Evolutionary conservation across 768 basidiomycete species (phyloP).

Genomic region (Collybiopsis confluens): DNA sequence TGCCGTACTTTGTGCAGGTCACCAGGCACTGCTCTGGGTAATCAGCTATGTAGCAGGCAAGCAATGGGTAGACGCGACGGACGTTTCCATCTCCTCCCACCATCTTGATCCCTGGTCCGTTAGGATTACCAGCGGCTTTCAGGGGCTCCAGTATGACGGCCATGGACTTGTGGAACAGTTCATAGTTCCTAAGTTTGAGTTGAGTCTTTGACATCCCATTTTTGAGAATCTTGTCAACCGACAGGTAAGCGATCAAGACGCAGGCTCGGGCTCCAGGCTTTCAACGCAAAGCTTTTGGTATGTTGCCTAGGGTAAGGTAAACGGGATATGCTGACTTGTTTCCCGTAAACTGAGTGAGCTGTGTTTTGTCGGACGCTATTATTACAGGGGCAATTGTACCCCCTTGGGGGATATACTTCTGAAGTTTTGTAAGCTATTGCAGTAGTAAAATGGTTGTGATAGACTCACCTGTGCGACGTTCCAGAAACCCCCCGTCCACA

Average conservation of each 20-base stretch:
- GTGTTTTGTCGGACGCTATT: constrained; percentile 25
- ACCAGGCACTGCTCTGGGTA: constrained; percentile 7
- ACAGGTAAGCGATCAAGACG: constrained; percentile 13
- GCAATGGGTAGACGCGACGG: background rate
- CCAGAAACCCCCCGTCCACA: constrained; percentile 16
- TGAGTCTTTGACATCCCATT: too few species aligned
- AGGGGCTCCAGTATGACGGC: too few species aligned
- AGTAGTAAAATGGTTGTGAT: background rate
- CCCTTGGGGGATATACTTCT: background rate
- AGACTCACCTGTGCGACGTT: constrained; percentile 4
- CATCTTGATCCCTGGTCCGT: constrained; percentile 14
- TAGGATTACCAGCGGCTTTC: background rate
- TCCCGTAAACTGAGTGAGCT: constrained; percentile 21
- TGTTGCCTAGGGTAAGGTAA: constrained; percentile 30
- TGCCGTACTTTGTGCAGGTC: constrained; percentile 1
- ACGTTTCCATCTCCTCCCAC: constrained; percentile 9
- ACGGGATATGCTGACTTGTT: constrained; percentile 29
- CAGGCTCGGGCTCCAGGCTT: background rate
- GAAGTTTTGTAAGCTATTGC: background rate
- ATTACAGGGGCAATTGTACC: background rate
- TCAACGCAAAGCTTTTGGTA: constrained; percentile 16
- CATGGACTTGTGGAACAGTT: too few species aligned
- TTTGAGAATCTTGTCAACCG: constrained; percentile 7
- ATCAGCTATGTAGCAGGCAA: constrained; percentile 7
- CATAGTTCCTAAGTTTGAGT: too few species aligned